Base-by-base conservation (phyloP, 257 asterid species). In the Lantana camara region DNA sequence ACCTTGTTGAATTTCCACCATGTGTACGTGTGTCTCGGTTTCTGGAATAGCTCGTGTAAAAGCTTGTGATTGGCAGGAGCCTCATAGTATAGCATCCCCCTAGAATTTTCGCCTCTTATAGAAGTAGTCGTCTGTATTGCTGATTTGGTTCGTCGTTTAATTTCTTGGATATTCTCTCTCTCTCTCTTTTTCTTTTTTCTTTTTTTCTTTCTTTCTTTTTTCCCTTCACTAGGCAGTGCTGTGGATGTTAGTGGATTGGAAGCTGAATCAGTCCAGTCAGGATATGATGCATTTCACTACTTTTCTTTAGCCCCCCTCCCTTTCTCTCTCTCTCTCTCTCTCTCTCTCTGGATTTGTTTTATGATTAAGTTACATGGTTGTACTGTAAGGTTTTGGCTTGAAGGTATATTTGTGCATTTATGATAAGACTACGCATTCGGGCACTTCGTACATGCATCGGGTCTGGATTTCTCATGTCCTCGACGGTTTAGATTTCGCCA, bases 201-300 rank as follows among this genome's bases (percentile, higher is more conserved):
- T 11, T 2, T 7, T 4, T 45, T n/a, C 32, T 22, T 2, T 23
- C 7, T 2, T 9, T 0, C 34, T 22, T 2, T 13, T 41, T 0
- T 0, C 7, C 4, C 17, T 51, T 60, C 34, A 49, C 47, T 50
- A 60, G 74, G 74, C 24, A 20, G 51, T 60, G 74, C 74, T 50
- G n/a, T n/a, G 74, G 74, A 69, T 69, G 41, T 63, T 71, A 48
- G 46, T 37, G 40, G 67, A 57, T 21, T 57, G 37, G 53, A 20
- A 48, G 66, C 56, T 66, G 64, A 55, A 35, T 54, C 51, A 23
- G 34, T 9, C 67, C 53, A 38, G 17, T 58, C 21, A n/a, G 60
- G 60, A 47, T 24, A 23, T 56, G 71, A 49, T 64, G 67, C 7
- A 30, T 30, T 30, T 30, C 29, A 7, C 9, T 37, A 32, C 17